Base-by-base conservation (phyloP, 176 grass and related monocot genomes). In the Cenchrus purpureus region DNA sequence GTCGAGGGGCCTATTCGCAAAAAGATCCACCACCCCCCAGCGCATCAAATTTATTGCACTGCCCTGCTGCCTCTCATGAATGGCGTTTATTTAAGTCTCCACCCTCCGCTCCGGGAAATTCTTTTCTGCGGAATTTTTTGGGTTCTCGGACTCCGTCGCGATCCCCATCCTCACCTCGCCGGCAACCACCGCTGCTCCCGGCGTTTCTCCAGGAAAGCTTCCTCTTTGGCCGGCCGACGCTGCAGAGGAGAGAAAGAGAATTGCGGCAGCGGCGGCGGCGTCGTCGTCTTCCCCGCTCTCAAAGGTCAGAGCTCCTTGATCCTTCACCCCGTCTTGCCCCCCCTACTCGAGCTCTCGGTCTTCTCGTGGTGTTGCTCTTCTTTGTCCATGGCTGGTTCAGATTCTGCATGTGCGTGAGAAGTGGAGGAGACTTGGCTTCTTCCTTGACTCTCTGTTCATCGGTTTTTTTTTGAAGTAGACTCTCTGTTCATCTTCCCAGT, bases 21-120 rank as follows among this genome's bases (percentile, higher is more conserved):
- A 91, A 83, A 71, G 4, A 8, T 11, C n/a, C 40, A 40, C 37
- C 25, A 25, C 4, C 13, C 55, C 76, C 8, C 69, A 66, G 15
- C 63, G 43, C 79, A 80, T 87, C 59, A 59, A 76, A 91, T 91
- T 87, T 87, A 87, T 84, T 87, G 81, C 89, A 58, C 76, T 84
- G 60, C 68, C 70, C 65, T 81, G 46, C 70, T 80, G 61, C 62
- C 79, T 78, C 83, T 78, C 83, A 73, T 65, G 49, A 74, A 74
- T 54, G 66, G 17, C 57, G 84, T 58, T 72, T 90, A 86, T 90
- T 90, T 79, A 86, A 90, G 84, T 80, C 68, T 75, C 85, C 80
- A 32, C 60, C 46, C 59, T 76, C 78, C 60, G 63, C 53, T 50
- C 73, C n/a, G 3, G 55, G 79, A 48, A 82, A 78, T 16, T 16